phyloP scores from a whole-genome alignment of 192 early-diverging fungal species.

The Chytriomyces sp. region DNA sequence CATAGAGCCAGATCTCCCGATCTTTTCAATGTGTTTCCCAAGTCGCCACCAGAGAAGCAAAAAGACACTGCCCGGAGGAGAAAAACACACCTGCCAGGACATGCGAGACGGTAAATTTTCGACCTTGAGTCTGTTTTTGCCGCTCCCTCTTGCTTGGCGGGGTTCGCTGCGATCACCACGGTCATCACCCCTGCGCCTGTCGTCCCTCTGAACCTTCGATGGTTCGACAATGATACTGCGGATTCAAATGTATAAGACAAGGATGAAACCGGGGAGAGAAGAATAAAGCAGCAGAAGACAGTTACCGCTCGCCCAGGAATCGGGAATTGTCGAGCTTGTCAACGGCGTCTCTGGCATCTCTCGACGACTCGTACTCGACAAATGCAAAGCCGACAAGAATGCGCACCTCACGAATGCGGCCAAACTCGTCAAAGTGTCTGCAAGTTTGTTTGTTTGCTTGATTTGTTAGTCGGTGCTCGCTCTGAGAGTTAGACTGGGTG shows the following conservation, averaged over 20 bases:
- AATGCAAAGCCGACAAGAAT: constrained; percentile 88
- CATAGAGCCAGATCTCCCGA: neutral
- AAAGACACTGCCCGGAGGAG: neutral
- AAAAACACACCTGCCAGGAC: constrained; percentile 49
- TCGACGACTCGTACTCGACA: constrained; percentile 86
- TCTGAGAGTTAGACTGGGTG: neutral
- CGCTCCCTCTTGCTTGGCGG: neutral
- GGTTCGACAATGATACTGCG: constrained; percentile 80
- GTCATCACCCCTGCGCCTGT: constrained; percentile 29
- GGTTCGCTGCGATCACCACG: neutral
- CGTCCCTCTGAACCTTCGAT: constrained; percentile 56
- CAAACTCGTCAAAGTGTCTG: constrained; percentile 66
- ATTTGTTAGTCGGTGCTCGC: neutral
- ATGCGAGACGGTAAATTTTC: constrained; percentile 27
- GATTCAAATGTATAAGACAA: neutral
- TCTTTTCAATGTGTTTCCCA: neutral
- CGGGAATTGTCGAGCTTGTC: constrained; percentile 79
- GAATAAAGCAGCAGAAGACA: neutral
- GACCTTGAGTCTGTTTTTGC: constrained; percentile 27
- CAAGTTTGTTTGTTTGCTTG: neutral
- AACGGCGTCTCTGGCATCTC: constrained; percentile 91
- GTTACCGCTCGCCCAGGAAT: constrained; percentile 84
- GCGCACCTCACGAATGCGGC: constrained; percentile 80
- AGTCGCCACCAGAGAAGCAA: neutral
- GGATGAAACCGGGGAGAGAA: too few species aligned